Percentiles rank a stretch among this genome's conserved stretches.
phyloP scores from a whole-genome alignment of 2,329 filamentous ascomycete genomes.

The Epichloe sp. region DNA sequence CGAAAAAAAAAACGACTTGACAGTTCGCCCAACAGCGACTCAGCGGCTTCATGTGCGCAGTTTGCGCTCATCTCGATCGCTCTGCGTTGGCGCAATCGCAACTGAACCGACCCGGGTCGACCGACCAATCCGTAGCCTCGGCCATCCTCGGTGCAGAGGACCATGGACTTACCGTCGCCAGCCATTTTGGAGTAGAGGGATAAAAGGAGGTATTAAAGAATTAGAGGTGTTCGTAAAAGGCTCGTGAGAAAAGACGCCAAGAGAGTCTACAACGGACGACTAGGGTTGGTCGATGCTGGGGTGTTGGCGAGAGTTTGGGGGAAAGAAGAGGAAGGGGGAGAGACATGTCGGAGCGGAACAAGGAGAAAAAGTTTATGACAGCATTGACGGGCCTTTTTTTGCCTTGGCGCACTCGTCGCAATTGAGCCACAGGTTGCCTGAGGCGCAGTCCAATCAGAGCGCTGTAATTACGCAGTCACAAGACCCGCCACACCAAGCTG shows the following conservation, averaged over 20 bases:
- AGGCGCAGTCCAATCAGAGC: conserved; percentile 23
- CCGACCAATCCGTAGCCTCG: neutral
- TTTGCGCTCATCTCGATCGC: neutral
- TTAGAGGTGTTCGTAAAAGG: conserved; percentile 5
- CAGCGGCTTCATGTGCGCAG: neutral
- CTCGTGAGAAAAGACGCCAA: conserved; percentile 4
- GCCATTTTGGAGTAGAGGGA: conserved; percentile 25
- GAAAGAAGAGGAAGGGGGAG: conserved; percentile 9
- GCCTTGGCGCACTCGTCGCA: neutral
- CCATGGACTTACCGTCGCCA: conserved; percentile 26
- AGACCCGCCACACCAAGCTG: conserved; percentile 8
- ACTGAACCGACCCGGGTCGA: conserved; percentile 2
- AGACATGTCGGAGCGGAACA: conserved; percentile 6
- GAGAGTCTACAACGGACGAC: neutral
- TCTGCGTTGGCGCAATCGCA: conserved; percentile 12
- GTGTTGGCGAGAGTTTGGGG: conserved; percentile 7
- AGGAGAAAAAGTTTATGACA: conserved; percentile 25
- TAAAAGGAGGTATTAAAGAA: conserved; percentile 6
- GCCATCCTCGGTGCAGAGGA: neutral
- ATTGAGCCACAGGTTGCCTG: conserved; percentile 21
- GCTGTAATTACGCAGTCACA: conserved; percentile 19
- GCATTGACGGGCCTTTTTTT: conserved; percentile 17
- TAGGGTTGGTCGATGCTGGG: conserved; percentile 4
- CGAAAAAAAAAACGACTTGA: neutral
- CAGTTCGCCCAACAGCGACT: neutral